Evolutionary conservation across 257 asterid genomes (phyloP).

Genomic region (Buddleja alternifolia): DNA sequence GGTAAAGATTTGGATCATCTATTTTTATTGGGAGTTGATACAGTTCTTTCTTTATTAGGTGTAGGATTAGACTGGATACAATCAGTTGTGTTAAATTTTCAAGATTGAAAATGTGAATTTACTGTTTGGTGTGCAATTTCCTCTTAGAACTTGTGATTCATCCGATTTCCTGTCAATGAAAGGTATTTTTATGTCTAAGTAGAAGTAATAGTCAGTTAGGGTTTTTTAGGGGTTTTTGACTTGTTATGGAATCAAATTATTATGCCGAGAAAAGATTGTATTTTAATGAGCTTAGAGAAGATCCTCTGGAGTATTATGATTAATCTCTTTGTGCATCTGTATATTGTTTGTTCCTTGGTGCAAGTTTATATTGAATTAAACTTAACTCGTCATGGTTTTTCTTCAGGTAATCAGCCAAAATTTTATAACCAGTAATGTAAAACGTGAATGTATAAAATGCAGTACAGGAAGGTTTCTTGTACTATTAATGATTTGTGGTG

Average conservation of each 20-base stretch:
- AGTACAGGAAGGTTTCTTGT: slow-evolving; percentile 84
- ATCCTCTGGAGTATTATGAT: background rate
- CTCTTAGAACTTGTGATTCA: background rate
- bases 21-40: slow-evolving; percentile 7
- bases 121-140: slow-evolving; percentile 13
- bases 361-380: slow-evolving; percentile 9
- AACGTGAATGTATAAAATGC: slow-evolving; percentile 60
- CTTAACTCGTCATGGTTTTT: slow-evolving; percentile 27
- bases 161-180: background rate
- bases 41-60: slow-evolving; percentile 1
- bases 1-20: slow-evolving; percentile 12
- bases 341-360: slow-evolving; percentile 9
- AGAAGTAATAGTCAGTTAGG: background rate
- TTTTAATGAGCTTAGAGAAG: slow-evolving; percentile 17
- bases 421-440: slow-evolving; percentile 46
- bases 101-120: background rate
- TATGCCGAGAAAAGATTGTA: slow-evolving; percentile 9
- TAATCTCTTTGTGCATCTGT: background rate
- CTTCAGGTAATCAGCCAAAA: slow-evolving; percentile 74
- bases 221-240: slow-evolving; percentile 28
- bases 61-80: slow-evolving; percentile 2
- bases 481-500: slow-evolving; percentile 72
- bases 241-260: slow-evolving; percentile 15
- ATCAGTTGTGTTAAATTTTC: slow-evolving; percentile 2
- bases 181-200: background rate